Conservation (phyloP, 148 eudicot species). For the Simmondsia chinensis region DNA sequence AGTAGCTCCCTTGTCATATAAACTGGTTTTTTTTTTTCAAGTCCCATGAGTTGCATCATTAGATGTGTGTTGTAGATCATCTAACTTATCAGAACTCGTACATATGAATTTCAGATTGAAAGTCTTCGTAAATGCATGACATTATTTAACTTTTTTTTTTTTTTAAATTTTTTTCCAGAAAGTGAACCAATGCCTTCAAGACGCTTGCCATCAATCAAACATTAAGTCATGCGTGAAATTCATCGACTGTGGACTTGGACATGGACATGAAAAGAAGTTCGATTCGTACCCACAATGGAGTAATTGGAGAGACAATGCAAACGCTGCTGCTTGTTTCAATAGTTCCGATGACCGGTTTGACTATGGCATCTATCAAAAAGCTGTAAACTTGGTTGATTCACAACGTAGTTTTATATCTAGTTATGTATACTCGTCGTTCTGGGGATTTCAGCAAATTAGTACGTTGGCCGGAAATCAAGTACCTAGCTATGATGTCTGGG, state of each 20-base stretch:
- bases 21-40: no score
- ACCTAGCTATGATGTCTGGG: constrained; percentile 73
- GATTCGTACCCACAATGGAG: constrained; percentile 13
- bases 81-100: no score
- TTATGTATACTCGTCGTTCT: constrained; percentile 66
- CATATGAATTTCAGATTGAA: no score
- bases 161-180: constrained; percentile 39
- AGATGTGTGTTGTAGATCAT: no score
- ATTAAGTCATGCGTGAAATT: constrained; percentile 20
- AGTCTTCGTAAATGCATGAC: no score
- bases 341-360: constrained; percentile 15
- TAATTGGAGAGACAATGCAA: constrained; percentile 27
- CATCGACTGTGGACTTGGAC: constrained; percentile 64
- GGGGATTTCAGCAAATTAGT: constrained; percentile 98
- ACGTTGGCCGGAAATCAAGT: constrained; percentile 71
- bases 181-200: constrained; percentile 73
- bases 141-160: no score
- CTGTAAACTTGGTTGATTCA: constrained; percentile 52
- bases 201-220: constrained; percentile 36
- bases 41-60: no score
- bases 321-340: constrained; percentile 31
- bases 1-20: no score
- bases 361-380: constrained; percentile 58
- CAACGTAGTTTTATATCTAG: constrained; percentile 24
- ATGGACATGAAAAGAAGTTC: constrained; percentile 12